A percentile compares a stretch with the other conserved stretches of the same genome.
phyloP scores from a whole-genome alignment of 306 rosid genomes.

The Dalbergia oliveri region DNA sequence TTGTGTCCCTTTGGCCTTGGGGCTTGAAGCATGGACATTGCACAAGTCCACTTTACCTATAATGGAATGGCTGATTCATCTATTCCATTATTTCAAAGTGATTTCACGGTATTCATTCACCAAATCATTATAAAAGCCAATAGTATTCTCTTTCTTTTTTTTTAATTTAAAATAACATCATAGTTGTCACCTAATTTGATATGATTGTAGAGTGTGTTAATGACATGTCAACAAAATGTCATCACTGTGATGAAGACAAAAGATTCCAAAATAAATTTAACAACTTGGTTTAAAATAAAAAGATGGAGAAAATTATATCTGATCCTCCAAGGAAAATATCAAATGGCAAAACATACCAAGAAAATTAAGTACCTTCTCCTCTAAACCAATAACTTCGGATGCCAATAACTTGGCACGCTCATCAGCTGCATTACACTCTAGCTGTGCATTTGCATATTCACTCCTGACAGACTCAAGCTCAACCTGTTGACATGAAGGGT shows the following conservation, averaged over 20 bases:
- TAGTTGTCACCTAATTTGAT: slow-evolving; percentile 20
- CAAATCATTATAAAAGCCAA: background rate
- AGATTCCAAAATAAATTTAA: slow-evolving; percentile 10
- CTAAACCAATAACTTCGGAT: slow-evolving; percentile 94
- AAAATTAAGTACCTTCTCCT: slow-evolving; percentile 88
- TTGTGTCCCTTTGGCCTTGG: background rate
- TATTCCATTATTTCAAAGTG: background rate
- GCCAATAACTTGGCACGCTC: slow-evolving; percentile 96
- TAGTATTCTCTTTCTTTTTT: background rate
- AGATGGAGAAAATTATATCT: background rate
- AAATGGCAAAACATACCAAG: slow-evolving; percentile 56
- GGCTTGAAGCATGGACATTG: slow-evolving; percentile 19
- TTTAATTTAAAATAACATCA: background rate
- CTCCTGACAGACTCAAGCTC: slow-evolving; percentile 81
- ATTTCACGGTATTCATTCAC: background rate
- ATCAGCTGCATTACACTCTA: slow-evolving; percentile 96
- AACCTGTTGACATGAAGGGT: slow-evolving; percentile 58
- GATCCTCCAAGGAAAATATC: slow-evolving; percentile 1
- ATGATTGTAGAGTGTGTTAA: background rate
- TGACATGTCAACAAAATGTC: slow-evolving; percentile 24
- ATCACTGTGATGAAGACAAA: slow-evolving; percentile 21
- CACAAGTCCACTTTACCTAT: slow-evolving; percentile 27
- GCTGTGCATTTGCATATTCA: slow-evolving; percentile 82
- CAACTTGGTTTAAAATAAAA: slow-evolving; percentile 24
- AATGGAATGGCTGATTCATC: background rate